Evolutionary conservation across 768 basidiomycete species (phyloP), one percentile per base, ranked within the genome.

Genomic region (Auricularia cornea): DNA sequence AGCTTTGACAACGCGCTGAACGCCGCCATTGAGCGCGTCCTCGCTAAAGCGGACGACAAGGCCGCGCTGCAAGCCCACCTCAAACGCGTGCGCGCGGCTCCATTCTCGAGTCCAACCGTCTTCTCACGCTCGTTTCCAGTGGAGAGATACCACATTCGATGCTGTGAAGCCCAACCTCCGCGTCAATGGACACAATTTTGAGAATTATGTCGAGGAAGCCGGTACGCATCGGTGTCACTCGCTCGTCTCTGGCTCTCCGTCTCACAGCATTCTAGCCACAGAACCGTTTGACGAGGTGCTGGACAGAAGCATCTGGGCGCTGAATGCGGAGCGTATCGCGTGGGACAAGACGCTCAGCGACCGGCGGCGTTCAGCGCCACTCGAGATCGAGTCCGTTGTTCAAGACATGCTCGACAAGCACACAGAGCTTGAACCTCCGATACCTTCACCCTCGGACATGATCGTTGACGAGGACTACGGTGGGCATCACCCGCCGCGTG

Each of bases 251-350:
- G 44, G 29, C 12, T 14, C 35, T 59, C 12, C 59, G 38, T 26
- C 29, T 68, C 18, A 69, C 32, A 29, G 29, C 18, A 20, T n/a
- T 28, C 65, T 38, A 88, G 86, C 85, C 52, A 83, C 84, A 67
- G 90, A 94, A 69, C 81, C 84, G 2, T 96, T 94, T 72, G 92
- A 96, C 69, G 92, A 96, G 73, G 85, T 84, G 2, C 82, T 96
- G 33, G 93, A 95, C 71, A 77, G 90, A 59, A 83, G 83, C 54
- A 88, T 94, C 54, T 92, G 89, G 88, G 87, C 88, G 1, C 73
- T 94, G 23, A 85, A 88, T 48, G 84, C 88, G 66, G 89, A 89
- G 59, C 79, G 87, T 32, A 75, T 92, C 60, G 81, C 87, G 66
- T 91, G 85, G 85, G 86, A 92, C 70, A 84, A 83, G 65, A 81